phyloP scores from a whole-genome alignment of 2,329 filamentous ascomycete species.

The Rugonectria rugulosa region DNA sequence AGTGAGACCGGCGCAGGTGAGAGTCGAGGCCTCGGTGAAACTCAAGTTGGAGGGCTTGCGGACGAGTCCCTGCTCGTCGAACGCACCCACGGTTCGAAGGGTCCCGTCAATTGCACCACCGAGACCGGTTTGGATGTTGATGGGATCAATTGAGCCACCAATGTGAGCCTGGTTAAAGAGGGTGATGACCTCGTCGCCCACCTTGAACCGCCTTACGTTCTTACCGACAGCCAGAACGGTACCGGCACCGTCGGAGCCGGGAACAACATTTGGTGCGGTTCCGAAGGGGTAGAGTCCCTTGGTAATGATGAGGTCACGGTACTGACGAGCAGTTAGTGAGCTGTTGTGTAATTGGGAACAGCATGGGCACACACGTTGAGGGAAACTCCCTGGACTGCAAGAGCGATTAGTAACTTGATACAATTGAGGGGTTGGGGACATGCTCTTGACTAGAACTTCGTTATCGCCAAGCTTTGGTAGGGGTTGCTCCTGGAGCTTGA shows the following conservation, averaged over 20 bases:
- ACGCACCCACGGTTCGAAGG: slow-evolving; percentile 72
- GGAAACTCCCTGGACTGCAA: slow-evolving; percentile 56
- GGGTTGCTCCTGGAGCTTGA: slow-evolving; percentile 62
- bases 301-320: slow-evolving; percentile 61
- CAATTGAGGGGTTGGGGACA: slow-evolving; percentile 12
- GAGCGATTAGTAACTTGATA: slow-evolving; percentile 12
- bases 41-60: slow-evolving; percentile 63
- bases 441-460: slow-evolving; percentile 73
- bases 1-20: slow-evolving; percentile 68
- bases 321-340: slow-evolving; percentile 40
- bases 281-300: slow-evolving; percentile 57
- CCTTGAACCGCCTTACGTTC: slow-evolving; percentile 56
- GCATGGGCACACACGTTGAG: slow-evolving; percentile 51
- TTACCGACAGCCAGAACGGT: slow-evolving; percentile 60
- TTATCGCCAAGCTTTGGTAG: slow-evolving; percentile 71
- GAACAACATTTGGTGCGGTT: slow-evolving; percentile 52
- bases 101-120: slow-evolving; percentile 74
- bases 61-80: slow-evolving; percentile 73
- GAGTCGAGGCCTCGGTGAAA: slow-evolving; percentile 61
- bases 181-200: slow-evolving; percentile 63
- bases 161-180: slow-evolving; percentile 68
- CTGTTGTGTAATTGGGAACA: background rate
- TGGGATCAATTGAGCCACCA: slow-evolving; percentile 49
- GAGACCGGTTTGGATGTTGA: slow-evolving; percentile 60
- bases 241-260: slow-evolving; percentile 62